Evolutionary conservation across 192 early-diverging fungal species (phyloP), one percentile per base, ranked within the genome.

Genomic region (Pilobolus umbonatus): DNA sequence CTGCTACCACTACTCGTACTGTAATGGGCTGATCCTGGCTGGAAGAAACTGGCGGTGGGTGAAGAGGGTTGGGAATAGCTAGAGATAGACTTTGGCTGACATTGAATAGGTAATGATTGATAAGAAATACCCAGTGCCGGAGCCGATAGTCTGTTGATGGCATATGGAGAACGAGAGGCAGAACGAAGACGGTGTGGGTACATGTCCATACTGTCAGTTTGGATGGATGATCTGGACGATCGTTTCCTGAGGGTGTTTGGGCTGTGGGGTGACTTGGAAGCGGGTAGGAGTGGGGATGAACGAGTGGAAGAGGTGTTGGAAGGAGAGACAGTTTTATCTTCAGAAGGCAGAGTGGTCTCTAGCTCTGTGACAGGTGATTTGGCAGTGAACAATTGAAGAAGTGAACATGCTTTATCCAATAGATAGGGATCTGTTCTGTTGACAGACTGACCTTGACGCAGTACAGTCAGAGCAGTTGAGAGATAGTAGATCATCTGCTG

Each of bases 401-500:
- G 4, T 15, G 52, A 11, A 22, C 31, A 21, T 24, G 21, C 44
- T 21, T 57, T 39, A 2, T 43, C 40, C 8, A 43, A 44, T 21
- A 28, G 17, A 28, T 29, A 22, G 10, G 22, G 30, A 52, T 17
- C 26, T 11, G 6, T 7, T 2, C 12, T 14, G 22, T 57, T 17
- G 14, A 30, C 28, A 5, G 10, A 28, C 30, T 30, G 55, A 17
- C 24, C 21, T 5, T 31, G 21, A 38, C 55, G 25, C 34, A 57
- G 62, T 34, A 67, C 36, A 5, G 67, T 69, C 17, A 58, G 40
- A 5, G 67, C 56, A 2, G 50, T 56, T 6, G 67, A 54, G 4
- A 69, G 31, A 19, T 39, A 69, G 32, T 69, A 62, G 15, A 69
- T 64, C 1, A 57, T 63, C 29, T 69, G 67, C 17, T 69, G 67